These are phyloP conservation scores for Backusella sp. DNA, from an alignment of 192 early-diverging fungal species.

Conservation along the genomic window DNA sequence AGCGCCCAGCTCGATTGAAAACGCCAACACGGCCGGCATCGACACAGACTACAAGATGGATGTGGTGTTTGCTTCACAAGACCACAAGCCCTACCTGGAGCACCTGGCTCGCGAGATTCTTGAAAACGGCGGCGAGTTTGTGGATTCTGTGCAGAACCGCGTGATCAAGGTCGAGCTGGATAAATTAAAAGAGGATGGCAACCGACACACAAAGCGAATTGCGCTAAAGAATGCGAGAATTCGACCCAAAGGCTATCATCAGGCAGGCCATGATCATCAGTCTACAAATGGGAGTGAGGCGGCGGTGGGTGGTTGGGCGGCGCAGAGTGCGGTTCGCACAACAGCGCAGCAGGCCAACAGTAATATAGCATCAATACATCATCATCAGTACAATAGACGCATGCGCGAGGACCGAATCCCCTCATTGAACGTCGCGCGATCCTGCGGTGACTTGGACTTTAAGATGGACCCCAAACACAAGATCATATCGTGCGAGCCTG, in stretches of 20 bases:
- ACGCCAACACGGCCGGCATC: conserved; percentile 13
- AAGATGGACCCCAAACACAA: conserved; percentile 50
- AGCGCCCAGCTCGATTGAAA: conserved; percentile 9
- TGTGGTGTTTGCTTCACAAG: conserved; percentile 52
- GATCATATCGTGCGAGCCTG: conserved; percentile 53
- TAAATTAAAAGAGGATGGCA: conserved; percentile 46
- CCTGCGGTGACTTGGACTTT: conserved; percentile 57
- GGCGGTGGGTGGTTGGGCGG: conserved; percentile 3
- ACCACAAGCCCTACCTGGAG: conserved; percentile 59
- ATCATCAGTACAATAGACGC: not conserved
- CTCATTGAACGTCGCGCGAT: conserved; percentile 56
- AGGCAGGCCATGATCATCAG: conserved; percentile 18
- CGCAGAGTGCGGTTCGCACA: conserved; percentile 24
- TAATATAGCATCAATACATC: not conserved
- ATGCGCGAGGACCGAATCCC: conserved; percentile 34
- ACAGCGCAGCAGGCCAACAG: not conserved
- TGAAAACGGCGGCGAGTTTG: conserved; percentile 60
- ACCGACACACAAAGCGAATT: conserved; percentile 40
- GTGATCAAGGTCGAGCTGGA: conserved; percentile 51
- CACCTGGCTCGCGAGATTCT: conserved; percentile 53
- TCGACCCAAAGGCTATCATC: conserved; percentile 43
- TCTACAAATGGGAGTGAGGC: not conserved
- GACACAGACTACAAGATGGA: conserved; percentile 45
- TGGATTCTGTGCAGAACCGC: conserved; percentile 53
- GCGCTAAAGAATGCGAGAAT: conserved; percentile 58